Base-by-base conservation (phyloP, 768 basidiomycete species). In the Xerocomellus chrysenteron region DNA sequence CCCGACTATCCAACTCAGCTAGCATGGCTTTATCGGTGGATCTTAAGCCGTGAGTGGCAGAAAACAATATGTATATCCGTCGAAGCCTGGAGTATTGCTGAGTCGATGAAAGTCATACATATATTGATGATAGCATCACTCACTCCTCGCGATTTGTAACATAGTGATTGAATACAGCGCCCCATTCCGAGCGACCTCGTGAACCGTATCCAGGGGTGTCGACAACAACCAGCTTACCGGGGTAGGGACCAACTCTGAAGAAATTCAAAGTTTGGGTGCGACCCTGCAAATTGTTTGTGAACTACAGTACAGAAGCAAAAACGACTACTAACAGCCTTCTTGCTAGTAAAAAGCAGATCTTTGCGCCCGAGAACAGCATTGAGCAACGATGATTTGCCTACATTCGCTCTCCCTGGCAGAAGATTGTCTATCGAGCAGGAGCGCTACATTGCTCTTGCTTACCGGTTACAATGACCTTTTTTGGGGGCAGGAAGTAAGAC, bases 131-230 rank as follows among this genome's bases (percentile, higher is more conserved):
- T 19, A n/a, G 42, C 37, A 39, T 14, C 28, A 75, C 85, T 56
- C 61, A 91, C 89, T 85, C 76, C 64, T 80, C 70, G 17, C 90
- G 83, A 39, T 73, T 81, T 51, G 77, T 66, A 14, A 90, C 58
- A 64, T 91, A 92, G 41, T 80, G 71, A 51, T 87, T 76, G 67
- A 92, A 90, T 4, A 89, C 61, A 28, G 74, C 67, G 2, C 91
- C 90, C 90, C 90, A 92, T 70, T 90, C 87, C 35, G 79, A 77
- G 42, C 87, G 79, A 13, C 91, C 90, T 52, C 88, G 78, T 10
- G 78, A 73, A 47, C 91, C 91, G 67, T 92, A 93, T 16, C 91
- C 90, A 3, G 91, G 91, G 13, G 90, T 80, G 63, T 93, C 91
- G 11, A 93, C 90, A 4, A 92, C 72, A 21, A 90, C 66, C 35